These are phyloP conservation scores for Prunus mume DNA, from an alignment of 306 rosid species.

Conservation along the genomic window DNA sequence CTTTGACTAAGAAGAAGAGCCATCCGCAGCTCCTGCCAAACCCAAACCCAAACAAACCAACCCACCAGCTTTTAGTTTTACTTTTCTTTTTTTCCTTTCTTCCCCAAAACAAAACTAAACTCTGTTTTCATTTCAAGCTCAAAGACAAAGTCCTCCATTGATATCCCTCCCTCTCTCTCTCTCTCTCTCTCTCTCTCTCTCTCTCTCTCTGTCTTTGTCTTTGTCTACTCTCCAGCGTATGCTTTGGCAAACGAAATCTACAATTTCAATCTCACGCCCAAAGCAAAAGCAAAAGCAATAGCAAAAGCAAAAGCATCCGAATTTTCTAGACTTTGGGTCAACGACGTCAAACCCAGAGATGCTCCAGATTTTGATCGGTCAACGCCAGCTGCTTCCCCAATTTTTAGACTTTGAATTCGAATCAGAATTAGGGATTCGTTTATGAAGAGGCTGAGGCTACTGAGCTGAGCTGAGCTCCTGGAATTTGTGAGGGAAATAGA, in stretches of 20 bases:
- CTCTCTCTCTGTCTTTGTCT: background rate
- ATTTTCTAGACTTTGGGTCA: background rate
- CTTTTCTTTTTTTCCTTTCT: background rate
- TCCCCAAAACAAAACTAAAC: background rate
- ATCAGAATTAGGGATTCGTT: background rate
- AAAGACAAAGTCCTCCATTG: background rate
- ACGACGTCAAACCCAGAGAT: background rate
- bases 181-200: background rate
- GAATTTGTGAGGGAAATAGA: constrained; percentile 14
- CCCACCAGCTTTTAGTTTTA: background rate
- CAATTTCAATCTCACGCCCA: background rate
- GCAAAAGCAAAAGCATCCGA: background rate
- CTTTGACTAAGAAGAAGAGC: background rate
- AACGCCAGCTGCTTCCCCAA: background rate
- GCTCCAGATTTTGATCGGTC: constrained; percentile 6
- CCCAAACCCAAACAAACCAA: background rate
- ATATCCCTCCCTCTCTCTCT: background rate
- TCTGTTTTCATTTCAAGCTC: background rate
- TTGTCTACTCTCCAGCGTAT: background rate
- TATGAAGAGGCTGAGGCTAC: background rate
- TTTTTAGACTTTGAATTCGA: background rate
- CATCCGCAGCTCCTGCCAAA: background rate
- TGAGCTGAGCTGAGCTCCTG: background rate
- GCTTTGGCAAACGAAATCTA: background rate
- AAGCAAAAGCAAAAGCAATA: background rate